phyloP scores from a whole-genome alignment of 2,329 filamentous ascomycete species.

The Botrytis hyacinthi region DNA sequence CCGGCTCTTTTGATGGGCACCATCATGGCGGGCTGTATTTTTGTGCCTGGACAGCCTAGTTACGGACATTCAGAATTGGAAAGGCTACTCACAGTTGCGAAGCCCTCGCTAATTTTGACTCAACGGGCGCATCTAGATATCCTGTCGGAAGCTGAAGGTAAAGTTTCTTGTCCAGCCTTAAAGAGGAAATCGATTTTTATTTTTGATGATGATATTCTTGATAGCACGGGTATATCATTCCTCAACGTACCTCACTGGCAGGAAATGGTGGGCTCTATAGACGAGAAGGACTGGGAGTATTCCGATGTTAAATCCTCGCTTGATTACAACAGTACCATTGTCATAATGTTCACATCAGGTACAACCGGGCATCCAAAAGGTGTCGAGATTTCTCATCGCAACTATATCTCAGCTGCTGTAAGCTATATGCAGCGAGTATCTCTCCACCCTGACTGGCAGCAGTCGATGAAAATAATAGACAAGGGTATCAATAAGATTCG shows the following conservation, averaged over 20 bases:
- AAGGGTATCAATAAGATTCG: not conserved
- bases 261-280: not conserved
- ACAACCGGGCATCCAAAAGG: not conserved
- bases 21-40: not conserved
- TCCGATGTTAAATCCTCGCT: not conserved
- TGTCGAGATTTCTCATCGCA: constrained; percentile 1
- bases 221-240: not conserved
- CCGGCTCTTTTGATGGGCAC: not conserved
- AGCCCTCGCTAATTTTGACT: not conserved
- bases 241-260: constrained; percentile 8
- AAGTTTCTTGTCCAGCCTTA: not conserved
- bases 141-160: too few relatives aligned
- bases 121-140: not conserved
- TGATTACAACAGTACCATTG: constrained; percentile 10
- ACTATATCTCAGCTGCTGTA: not conserved
- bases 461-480: not conserved
- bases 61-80: not conserved
- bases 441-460: not conserved
- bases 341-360: constrained; percentile 6
- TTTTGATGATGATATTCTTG: not conserved
- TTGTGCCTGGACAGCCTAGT: not conserved
- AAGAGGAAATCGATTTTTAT: not conserved
- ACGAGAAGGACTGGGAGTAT: not conserved
- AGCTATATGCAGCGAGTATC: constrained; percentile 9
- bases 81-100: not conserved